phyloP scores from a whole-genome alignment of 768 basidiomycete species.

The Paxillus rubicundulus region DNA sequence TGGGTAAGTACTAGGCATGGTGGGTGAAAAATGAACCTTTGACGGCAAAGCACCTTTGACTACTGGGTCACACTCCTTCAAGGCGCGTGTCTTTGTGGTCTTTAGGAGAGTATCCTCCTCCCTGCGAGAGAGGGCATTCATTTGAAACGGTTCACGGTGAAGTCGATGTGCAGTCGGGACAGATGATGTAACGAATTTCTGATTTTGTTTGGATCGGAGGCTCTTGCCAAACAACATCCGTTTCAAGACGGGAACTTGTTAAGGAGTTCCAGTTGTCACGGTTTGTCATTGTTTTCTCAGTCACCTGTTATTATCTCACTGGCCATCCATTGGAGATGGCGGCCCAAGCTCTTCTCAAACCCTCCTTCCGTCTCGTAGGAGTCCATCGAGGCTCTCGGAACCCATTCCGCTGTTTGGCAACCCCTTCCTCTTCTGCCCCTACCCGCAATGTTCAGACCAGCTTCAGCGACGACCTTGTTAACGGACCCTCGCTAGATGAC shows the following conservation, averaged over 20 bases:
- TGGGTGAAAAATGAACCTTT: not conserved
- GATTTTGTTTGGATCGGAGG: not conserved
- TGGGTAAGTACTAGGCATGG: conserved; percentile 1
- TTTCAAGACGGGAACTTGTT: not conserved
- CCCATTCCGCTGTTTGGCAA: conserved; percentile 45
- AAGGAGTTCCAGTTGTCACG: no score
- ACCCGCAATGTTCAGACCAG: conserved; percentile 34
- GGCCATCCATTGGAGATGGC: conserved; percentile 7
- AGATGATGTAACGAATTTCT: not conserved
- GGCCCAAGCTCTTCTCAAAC: conserved; percentile 9
- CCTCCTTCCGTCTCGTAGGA: conserved; percentile 10
- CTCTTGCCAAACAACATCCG: not conserved
- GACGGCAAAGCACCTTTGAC: conserved; percentile 55
- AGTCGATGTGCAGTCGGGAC: not conserved
- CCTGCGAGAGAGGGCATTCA: conserved; percentile 83
- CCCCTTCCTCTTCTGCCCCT: conserved; percentile 34
- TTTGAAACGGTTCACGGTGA: conserved; percentile 25
- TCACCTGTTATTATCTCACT: not conserved
- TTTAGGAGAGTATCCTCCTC: conserved; percentile 87
- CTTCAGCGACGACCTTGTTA: conserved; percentile 53
- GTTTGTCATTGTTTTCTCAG: not conserved
- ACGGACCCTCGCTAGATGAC: conserved; percentile 76
- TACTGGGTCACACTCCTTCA: conserved; percentile 72
- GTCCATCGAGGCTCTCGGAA: conserved; percentile 3
- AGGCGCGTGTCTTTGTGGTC: conserved; percentile 72